A percentile compares a stretch with the other conserved stretches of the same genome.
Conservation (phyloP, 208 protist genomes). For the Trypanosoma conorhini region DNA sequence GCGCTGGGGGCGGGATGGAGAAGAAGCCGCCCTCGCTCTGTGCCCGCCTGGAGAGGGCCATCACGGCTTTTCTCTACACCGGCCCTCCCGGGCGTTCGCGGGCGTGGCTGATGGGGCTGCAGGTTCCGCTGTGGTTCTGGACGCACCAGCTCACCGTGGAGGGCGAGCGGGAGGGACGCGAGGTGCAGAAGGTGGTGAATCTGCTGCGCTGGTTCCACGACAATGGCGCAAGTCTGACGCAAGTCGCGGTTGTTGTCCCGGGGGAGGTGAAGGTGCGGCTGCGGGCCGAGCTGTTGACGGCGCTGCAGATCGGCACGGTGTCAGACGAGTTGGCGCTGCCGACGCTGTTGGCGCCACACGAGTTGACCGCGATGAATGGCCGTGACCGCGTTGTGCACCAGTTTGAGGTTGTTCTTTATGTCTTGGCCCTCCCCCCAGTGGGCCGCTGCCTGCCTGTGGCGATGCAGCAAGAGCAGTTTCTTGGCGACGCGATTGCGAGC, state of each 20-base stretch:
- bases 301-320: background rate
- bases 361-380: slow-evolving; percentile 67
- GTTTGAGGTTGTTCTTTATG: slow-evolving; percentile 76
- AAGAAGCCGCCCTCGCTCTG: slow-evolving; percentile 22
- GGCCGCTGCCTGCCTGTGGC: slow-evolving; percentile 32
- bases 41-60: slow-evolving; percentile 45
- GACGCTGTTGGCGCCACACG: slow-evolving; percentile 69
- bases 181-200: slow-evolving; percentile 48
- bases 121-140: slow-evolving; percentile 85
- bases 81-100: slow-evolving; percentile 27
- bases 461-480: slow-evolving; percentile 42
- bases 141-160: slow-evolving; percentile 45
- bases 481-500: slow-evolving; percentile 57
- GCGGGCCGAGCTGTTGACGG: slow-evolving; percentile 15
- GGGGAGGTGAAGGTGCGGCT: slow-evolving; percentile 48
- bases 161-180: slow-evolving; percentile 35
- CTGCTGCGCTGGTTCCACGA: slow-evolving; percentile 70
- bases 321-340: slow-evolving; percentile 29
- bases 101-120: slow-evolving; percentile 56
- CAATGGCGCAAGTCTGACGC: slow-evolving; percentile 42
- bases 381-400: slow-evolving; percentile 50
- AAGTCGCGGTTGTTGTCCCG: slow-evolving; percentile 69
- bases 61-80: slow-evolving; percentile 71
- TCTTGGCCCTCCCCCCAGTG: slow-evolving; percentile 40
- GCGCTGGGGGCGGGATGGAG: slow-evolving; percentile 10